Evolutionary conservation across 140 eudicot species (phyloP).

Genomic region (Senecio squalidus): DNA sequence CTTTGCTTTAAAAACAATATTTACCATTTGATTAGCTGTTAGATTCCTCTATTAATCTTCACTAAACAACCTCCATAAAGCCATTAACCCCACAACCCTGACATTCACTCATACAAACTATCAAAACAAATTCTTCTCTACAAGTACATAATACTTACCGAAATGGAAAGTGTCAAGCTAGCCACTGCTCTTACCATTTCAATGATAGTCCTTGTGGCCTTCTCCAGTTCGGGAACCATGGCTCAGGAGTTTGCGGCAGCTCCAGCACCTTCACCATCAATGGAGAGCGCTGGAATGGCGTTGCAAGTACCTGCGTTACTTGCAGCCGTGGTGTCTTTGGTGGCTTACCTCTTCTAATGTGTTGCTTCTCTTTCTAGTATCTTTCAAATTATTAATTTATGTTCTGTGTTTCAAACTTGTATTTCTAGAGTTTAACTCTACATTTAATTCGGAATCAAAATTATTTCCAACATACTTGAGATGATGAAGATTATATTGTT

Average conservation of each 20-base stretch:
- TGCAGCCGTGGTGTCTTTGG: slow-evolving; percentile 19
- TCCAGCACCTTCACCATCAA: slow-evolving; percentile 45
- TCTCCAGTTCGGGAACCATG: slow-evolving; percentile 23
- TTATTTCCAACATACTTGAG: neutral
- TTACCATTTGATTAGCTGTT: slow-evolving; percentile 30
- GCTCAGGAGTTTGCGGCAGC: slow-evolving; percentile 35
- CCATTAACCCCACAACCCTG: neutral
- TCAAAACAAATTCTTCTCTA: slow-evolving; percentile 3
- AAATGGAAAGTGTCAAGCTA: slow-evolving; percentile 26
- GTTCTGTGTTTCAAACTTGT: slow-evolving; percentile 1
- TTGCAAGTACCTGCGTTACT: slow-evolving; percentile 34
- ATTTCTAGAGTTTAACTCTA: slow-evolving; percentile 14
- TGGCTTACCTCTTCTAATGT: slow-evolving; percentile 30
- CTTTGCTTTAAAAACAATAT: slow-evolving; percentile 7
- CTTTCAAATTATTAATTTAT: neutral
- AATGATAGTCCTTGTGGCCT: slow-evolving; percentile 22
- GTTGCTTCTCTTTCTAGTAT: neutral
- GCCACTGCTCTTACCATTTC: slow-evolving; percentile 20
- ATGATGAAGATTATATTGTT: neutral
- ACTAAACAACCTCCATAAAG: slow-evolving; percentile 13
- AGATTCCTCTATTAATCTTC: slow-evolving; percentile 24
- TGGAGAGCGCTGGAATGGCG: slow-evolving; percentile 35
- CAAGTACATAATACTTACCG: neutral
- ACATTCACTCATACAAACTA: slow-evolving; percentile 11
- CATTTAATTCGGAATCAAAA: neutral